These are phyloP conservation scores for Wickerhamiella occidentalis DNA, from an alignment of 805 yeast genomes.

Conservation along the genomic window DNA sequence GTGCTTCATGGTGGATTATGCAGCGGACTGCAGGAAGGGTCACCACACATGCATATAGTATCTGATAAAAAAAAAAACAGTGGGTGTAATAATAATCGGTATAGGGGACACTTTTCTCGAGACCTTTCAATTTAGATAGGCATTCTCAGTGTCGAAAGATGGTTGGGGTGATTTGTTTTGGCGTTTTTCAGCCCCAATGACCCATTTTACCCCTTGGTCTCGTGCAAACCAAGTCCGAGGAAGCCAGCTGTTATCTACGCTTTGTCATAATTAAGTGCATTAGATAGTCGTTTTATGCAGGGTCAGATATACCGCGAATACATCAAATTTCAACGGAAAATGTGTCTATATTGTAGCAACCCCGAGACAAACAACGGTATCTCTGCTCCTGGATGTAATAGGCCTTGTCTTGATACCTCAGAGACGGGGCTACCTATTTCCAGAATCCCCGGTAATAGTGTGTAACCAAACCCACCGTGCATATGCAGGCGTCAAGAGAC, in stretches of 20 bases:
- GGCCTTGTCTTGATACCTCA: neutral
- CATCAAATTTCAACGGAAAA: no score
- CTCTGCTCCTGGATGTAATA: no score
- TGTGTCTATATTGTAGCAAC: no score
- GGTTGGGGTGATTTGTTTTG: no score
- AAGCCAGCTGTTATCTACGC: neutral
- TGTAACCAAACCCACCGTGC: neutral
- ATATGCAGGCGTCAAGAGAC: neutral
- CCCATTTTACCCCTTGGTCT: no score
- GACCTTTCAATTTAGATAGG: no score
- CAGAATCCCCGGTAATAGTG: neutral
- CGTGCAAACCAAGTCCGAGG: neutral
- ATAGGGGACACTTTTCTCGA: neutral
- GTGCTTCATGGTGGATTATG: neutral
- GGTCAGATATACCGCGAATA: neutral
- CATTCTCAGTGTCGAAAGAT: no score
- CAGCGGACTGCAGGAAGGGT: neutral
- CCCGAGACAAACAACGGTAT: no score
- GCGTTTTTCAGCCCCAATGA: no score
- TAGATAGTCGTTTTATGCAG: constrained; percentile 1
- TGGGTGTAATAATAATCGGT: neutral
- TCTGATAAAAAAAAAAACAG: neutral
- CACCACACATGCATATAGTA: neutral
- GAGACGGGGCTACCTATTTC: no score
- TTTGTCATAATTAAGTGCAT: neutral